A percentile compares a stretch with the other conserved stretches of the same genome.
These are phyloP conservation scores for Tuber borchii DNA, from an alignment of 495 filamentous ascomycete genomes.

Conservation along the genomic window DNA sequence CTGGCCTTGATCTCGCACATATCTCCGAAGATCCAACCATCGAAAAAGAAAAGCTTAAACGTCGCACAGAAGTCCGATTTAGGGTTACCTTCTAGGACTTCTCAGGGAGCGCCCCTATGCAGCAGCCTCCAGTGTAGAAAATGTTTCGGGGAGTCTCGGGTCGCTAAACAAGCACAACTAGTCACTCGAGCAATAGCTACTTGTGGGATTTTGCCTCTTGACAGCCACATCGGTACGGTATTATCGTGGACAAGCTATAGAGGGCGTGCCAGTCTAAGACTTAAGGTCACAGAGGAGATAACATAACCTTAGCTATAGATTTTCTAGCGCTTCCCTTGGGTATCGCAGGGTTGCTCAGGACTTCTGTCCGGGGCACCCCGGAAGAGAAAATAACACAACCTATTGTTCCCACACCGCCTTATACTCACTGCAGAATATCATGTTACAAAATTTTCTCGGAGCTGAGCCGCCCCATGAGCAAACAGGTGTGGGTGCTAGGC, in stretches of 20 bases:
- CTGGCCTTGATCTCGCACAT: neutral
- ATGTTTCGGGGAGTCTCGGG: neutral
- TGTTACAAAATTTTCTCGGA: neutral
- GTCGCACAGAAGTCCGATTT: neutral
- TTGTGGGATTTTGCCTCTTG: neutral
- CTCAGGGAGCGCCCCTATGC: neutral
- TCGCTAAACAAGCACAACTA: neutral
- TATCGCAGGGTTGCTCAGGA: neutral
- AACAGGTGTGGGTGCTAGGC: neutral
- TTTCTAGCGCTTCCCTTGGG: neutral
- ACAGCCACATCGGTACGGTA: neutral
- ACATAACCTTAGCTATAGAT: neutral
- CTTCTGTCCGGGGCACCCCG: neutral
- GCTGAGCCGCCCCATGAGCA: neutral
- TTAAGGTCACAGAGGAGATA: neutral
- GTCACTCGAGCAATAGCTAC: neutral
- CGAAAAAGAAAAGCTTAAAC: neutral
- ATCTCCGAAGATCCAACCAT: neutral
- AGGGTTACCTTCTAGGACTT: neutral
- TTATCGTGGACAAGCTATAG: neutral
- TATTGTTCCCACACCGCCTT: neutral
- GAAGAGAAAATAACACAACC: neutral
- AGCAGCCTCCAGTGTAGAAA: neutral
- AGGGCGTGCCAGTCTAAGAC: neutral
- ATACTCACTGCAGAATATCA: neutral